Evolutionary conservation across 139 green algal species (phyloP).

Genomic region (Astrephomene gubernaculifera): DNA sequence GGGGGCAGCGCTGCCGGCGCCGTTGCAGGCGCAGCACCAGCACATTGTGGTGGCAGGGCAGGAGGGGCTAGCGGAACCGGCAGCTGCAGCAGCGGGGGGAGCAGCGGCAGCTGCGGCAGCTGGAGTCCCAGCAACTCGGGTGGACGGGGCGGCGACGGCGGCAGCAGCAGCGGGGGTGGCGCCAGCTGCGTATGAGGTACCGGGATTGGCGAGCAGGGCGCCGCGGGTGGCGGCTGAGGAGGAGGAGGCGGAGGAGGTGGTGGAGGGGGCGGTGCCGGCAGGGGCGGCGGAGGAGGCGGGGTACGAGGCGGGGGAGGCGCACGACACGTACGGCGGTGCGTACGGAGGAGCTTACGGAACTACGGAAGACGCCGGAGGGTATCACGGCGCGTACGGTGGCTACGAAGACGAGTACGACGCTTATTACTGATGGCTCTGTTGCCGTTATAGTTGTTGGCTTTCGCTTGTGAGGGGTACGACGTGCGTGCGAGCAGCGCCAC

Average conservation of each 20-base stretch:
- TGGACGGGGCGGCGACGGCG: background rate
- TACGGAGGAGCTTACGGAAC: slow-evolving; percentile 2
- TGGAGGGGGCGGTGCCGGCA: background rate
- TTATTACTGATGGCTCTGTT: slow-evolving; percentile 32
- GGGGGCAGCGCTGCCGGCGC: background rate
- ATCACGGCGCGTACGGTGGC: background rate
- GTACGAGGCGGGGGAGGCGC: background rate
- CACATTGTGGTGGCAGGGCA: background rate
- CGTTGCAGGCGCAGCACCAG: background rate
- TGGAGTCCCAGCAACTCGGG: no score
- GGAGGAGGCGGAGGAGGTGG: background rate
- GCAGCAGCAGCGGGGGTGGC: background rate
- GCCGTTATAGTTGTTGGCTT: no score
- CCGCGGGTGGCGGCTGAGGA: background rate
- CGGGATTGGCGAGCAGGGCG: background rate
- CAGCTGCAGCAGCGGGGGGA: background rate
- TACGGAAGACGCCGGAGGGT: background rate
- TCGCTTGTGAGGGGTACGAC: no score
- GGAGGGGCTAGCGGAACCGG: background rate
- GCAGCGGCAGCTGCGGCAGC: background rate
- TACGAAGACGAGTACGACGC: slow-evolving; percentile 36
- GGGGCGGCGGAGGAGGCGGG: background rate
- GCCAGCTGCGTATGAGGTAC: no score
- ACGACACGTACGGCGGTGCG: background rate
- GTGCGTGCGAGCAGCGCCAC: no score